Base-by-base conservation (phyloP, 2,329 filamentous ascomycete species). In the Aspergillus fumigatus region DNA sequence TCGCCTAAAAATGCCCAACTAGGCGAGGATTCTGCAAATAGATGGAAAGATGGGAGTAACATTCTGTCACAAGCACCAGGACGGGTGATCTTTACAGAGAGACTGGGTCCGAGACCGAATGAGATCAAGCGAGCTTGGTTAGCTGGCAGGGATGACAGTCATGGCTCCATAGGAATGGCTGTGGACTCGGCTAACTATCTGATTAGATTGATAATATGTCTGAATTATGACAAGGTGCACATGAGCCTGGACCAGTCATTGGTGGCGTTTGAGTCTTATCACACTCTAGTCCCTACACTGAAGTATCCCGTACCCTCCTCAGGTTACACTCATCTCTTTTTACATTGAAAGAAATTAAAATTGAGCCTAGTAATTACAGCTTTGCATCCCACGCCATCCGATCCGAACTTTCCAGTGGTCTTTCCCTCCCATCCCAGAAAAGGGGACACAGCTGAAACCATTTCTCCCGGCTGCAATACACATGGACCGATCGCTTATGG, bases 401-500 rank as follows among this genome's bases (percentile, higher is more conserved):
- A 65, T 79, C 77, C 17, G 77, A 72, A 40, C 69, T 75, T 63
- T 79, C 77, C 51, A 79, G 57, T 17, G 76, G 76, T 52, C 71
- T 64, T 57, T 76, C 72, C 7, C 75, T 61, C 6, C 78, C 79
- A 60, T 81, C 79, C 77, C 78, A 81, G 60, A 76, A 79, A 25
- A 81, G 51, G 6, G 78, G 78, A 60, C 75, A 79, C 11, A 80
- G 66, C 62, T 88, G 86, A 74, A 89, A 89, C 77, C 88, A 90
- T 55, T 86, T 79, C 69, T 87, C 85, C 7, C 87, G 77, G 51
- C 82, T 82, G 65, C 86, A 87, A 57, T 80, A 78, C 68, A 88
- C 81, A 59, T 89, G 81, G 1, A 85, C 86, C 55, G 86, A 87
- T 27, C 88, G 81, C 77, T 90, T 90, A 64, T 89, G 84, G 4